Conservation (phyloP, 306 rosid species). For the Begonia peltatifolia region DNA sequence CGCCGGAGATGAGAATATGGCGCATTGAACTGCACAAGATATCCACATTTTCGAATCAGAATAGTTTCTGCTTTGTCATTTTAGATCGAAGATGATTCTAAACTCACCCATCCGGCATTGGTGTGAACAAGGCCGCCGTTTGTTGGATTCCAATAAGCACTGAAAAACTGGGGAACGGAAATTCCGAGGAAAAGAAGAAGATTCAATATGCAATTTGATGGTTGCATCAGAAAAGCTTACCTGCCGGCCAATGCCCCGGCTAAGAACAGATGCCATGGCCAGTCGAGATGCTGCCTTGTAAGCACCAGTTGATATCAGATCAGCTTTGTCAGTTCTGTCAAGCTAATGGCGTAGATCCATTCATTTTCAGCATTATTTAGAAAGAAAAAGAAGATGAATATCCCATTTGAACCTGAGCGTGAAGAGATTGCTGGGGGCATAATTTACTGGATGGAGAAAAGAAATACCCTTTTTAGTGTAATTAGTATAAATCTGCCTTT, state of each 20-base stretch:
- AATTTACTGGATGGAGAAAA: constrained; percentile 36
- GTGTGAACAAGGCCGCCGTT: constrained; percentile 71
- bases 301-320: too few species aligned
- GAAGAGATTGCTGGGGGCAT: constrained; percentile 74
- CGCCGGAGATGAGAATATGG: constrained; percentile 73
- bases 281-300: too few species aligned
- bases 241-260: too few species aligned
- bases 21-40: constrained; percentile 75
- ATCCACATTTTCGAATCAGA: background rate
- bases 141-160: constrained; percentile 37
- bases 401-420: constrained; percentile 86
- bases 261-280: too few species aligned
- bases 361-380: too few species aligned
- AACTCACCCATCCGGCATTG: constrained; percentile 78
- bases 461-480: too few species aligned
- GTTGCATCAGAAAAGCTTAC: too few species aligned
- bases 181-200: constrained; percentile 87
- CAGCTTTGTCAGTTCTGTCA: too few species aligned
- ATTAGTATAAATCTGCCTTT: too few species aligned
- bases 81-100: background rate
- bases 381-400: too few species aligned
- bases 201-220: too few species aligned
- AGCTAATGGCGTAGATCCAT: too few species aligned
- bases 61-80: background rate
- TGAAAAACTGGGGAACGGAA: constrained; percentile 78